Base-by-base conservation (phyloP, 306 rosid species). In the Casuarina equisetifolia region DNA sequence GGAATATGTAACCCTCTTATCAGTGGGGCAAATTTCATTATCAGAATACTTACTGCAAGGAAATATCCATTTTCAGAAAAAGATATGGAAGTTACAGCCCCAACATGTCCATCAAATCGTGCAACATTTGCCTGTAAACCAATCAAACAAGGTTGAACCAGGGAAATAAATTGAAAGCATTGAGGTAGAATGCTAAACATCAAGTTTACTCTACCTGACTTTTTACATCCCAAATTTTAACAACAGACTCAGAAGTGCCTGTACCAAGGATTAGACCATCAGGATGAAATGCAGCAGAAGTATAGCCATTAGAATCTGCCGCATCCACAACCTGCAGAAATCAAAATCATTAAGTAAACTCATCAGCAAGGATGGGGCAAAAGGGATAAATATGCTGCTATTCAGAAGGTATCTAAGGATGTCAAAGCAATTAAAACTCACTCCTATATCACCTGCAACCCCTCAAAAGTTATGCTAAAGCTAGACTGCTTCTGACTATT, bases 211-310 rank as follows among this genome's bases (percentile, higher is more conserved):
- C 50, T 76, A 93, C 99, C 97, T 96, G 99, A 88, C 94, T 91
- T 85, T 96, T 96, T 58, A 96, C 98, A 79, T 96, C 99, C 99
- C 99, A 96, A 72, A 96, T 92, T 81, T 93, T 96, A 70, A 96
- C 99, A 81, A 91, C 76, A 63, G 93, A 87, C 63, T 85, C 97
- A 1, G 94, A 81, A 20, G 99, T 92, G 80, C 99, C 99, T 5
- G 99, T 93, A 77, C 99, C 99, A n/a, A 96, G 96, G 86, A 96
- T 96, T 64, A 96, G 94, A 77, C 99, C 99, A 83, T 96, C 99
- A 16, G 99, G 99, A 78, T 96, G 99, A 85, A 96, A 96, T 70
- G 98, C 99, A 51, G 97, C 98, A 64, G 99, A 91, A 13, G 99
- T 86, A 80, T 92, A 96, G 67, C 99, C 99, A 74, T 89, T 91